Conservation (phyloP, 1,139 yeast genomes). For the Casaregolazyma lundiana region DNA sequence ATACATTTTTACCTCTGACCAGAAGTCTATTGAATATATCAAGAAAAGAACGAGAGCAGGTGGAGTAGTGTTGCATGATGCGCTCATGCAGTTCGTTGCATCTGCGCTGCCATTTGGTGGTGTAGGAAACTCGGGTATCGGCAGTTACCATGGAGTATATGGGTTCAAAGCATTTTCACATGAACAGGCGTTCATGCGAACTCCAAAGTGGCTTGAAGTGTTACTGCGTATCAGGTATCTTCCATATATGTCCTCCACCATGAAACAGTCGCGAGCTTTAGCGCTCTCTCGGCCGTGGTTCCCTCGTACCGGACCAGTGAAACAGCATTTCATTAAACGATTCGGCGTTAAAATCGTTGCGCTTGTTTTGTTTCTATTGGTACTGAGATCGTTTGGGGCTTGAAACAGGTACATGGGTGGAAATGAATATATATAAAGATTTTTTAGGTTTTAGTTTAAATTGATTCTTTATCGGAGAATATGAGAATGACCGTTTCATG, state of each 20-base stretch:
- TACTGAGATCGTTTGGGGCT: neutral
- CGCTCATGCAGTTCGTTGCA: slow-evolving; percentile 66
- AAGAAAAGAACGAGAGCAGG: slow-evolving; percentile 65
- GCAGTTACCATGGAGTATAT: slow-evolving; percentile 67
- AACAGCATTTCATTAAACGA: slow-evolving; percentile 16
- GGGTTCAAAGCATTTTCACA: slow-evolving; percentile 76
- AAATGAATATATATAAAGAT: too few species aligned
- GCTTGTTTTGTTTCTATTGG: neutral
- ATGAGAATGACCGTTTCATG: too few species aligned
- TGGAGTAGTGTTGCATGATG: slow-evolving; percentile 66
- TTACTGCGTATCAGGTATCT: slow-evolving; percentile 62
- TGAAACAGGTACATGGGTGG: too few species aligned
- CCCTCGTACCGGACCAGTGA: slow-evolving; percentile 23
- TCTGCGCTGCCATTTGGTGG: slow-evolving; percentile 89
- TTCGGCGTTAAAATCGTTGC: slow-evolving; percentile 9
- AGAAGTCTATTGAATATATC: slow-evolving; percentile 49
- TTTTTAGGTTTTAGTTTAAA: too few species aligned
- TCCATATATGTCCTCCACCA: slow-evolving; percentile 48
- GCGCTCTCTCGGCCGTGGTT: slow-evolving; percentile 21
- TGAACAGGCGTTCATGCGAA: slow-evolving; percentile 63
- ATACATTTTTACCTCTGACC: slow-evolving; percentile 62
- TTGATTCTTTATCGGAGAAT: too few species aligned
- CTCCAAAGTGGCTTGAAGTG: slow-evolving; percentile 63
- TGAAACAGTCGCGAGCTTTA: slow-evolving; percentile 17
- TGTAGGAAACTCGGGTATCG: slow-evolving; percentile 72